Base-by-base conservation (phyloP, 768 basidiomycete species). In the Russula dissimulans region DNA sequence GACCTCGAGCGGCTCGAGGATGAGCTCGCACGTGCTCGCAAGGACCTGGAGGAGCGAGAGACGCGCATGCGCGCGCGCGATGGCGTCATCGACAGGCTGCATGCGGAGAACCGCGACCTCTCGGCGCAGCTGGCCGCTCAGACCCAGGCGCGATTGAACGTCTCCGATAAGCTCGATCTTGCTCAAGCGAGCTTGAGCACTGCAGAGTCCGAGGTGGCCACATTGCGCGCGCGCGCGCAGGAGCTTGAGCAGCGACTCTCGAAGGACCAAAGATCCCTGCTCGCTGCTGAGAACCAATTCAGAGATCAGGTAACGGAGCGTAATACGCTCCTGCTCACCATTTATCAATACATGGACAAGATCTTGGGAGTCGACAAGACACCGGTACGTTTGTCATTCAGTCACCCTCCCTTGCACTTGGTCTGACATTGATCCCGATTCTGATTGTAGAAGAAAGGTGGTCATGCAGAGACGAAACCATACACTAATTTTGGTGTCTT, bases 331-430 rank as follows among this genome's bases (percentile, higher is more conserved):
- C 75, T 97, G 55, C 76, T 97, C 66, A 92, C 91, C 8, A 90
- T 97, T 31, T 97, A 92, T 71, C 93, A 97, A 73, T 94, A 95
- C 69, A 81, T 95, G 79, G 95, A 97, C 67, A 90, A 88, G 76
- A 92, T 97, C 65, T 77, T 95, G 17, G 93, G 93, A 0, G 86
- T 91, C 22, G 90, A 93, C 69, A 91, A 87, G 77, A 87, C 86
- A 0, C 84, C 87, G 42, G 89, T 91, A 65, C 66, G 87, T 77
- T 17, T 34, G 5, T 18, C 43, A 10, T 43, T n/a, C 8, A 31
- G 18, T 39, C 56, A 32, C 14, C 57, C 2, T 36, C 10, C n/a
- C 57, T 47, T 54, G n/a, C 29, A 5, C 38, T 22, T 17, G 32
- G 5, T 11, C 39, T 60, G 32, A 41, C 26, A 0, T 15, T 4